Evolutionary conservation across 352 stramenopile species (phyloP), one percentile per base, ranked within the genome.

Genomic region (Elongisporangium undulatum): DNA sequence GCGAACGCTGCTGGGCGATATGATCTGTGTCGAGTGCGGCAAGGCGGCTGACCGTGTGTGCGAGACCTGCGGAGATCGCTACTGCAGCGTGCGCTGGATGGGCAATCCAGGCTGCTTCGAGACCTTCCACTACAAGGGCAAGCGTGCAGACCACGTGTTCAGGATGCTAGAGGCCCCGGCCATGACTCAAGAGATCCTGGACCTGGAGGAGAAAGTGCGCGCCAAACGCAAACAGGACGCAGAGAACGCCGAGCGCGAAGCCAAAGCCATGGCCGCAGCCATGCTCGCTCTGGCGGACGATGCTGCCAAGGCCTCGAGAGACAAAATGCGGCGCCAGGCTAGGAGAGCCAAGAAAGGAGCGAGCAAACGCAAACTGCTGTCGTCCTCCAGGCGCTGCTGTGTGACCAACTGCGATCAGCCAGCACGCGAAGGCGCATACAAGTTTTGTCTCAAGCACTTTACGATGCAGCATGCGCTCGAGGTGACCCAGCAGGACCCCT

Each of bases 1-100:
- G 48, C 63, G 59, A 9, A 66, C 75, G 55, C 66, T 92, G 20
- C 60, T 90, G 3, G 77, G 82, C 12, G 76, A 86, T 59, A 74
- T 67, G 9, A 49, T 89, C 15, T 95, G 85, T 55, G 80, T 87
- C 22, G 85, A 95, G 55, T 95, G 85, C 53, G 70, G 79, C 49
- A 87, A 90, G 61, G 60, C 69, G 16, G 83, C 83, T 3, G 85
- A 95, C 62, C 82, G 85, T 6, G 61, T 72, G 62, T 95, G 85
- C 29, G 59, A 56, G 21, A 76, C 58, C 10, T 95, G 85, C 49
- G 77, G 75, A 26, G 85, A 95, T 56, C 70, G 73, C 16, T 95
- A 95, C 64, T 95, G 84, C 64, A 94, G 85, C 55, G 82, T 87
- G 19, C 80, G 79, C 19, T 92, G 85, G 82, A 92, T 92, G 80